Percentiles rank a stretch among this genome's conserved stretches.
Conservation (phyloP, 331 rosid species). For the Saraca asoca region DNA sequence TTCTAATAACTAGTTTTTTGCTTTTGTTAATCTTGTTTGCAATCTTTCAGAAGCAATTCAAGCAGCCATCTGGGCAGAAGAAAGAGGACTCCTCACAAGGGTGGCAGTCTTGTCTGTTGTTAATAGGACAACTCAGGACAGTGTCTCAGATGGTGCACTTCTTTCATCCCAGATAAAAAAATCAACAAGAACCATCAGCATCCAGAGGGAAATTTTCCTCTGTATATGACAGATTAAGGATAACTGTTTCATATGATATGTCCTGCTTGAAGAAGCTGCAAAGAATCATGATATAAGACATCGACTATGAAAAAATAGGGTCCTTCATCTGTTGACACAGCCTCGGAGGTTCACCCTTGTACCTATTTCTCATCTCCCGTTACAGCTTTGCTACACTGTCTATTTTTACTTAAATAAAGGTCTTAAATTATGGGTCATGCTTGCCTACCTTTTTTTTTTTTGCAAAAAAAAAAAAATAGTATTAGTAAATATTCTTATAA, state of each 20-base stretch:
- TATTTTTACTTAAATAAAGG: no score
- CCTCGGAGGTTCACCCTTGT: conserved; percentile 4
- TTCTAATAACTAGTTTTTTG: conserved; percentile 5
- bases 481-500: no score
- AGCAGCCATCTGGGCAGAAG: conserved; percentile 47
- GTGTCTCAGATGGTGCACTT: conserved; percentile 25
- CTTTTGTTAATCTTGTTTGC: conserved; percentile 25
- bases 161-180: conserved; percentile 30
- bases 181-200: conserved; percentile 42
- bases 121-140: conserved; percentile 8
- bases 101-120: conserved; percentile 24
- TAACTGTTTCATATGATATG: conserved; percentile 77
- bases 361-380: conserved; percentile 3
- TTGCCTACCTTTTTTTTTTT: no score
- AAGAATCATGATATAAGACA: conserved; percentile 39
- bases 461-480: no score
- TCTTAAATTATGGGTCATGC: no score
- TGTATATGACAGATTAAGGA: conserved; percentile 72
- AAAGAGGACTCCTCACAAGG: conserved; percentile 44
- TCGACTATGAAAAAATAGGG: conserved; percentile 31
- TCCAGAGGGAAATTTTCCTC: conserved; percentile 46
- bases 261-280: conserved; percentile 50
- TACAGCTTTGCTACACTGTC: no score
- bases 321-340: conserved; percentile 15
- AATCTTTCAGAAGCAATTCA: conserved; percentile 72